A percentile compares a stretch with the other conserved stretches of the same genome.
Conservation (phyloP, 257 asterid genomes). For the Petunia secreta region DNA sequence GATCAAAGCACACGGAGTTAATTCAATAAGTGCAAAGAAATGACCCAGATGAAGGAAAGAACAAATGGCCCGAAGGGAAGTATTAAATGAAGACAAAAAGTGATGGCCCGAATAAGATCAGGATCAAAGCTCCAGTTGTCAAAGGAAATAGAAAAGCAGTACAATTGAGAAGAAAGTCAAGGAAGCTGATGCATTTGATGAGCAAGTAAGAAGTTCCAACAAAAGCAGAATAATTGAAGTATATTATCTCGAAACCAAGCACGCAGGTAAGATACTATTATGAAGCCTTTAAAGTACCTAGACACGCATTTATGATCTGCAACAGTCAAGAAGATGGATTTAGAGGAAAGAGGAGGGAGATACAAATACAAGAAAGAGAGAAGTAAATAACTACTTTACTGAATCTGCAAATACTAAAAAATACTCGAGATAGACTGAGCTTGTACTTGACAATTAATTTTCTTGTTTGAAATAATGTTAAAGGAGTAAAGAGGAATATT, state of each 20-base stretch:
- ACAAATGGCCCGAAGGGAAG: neutral
- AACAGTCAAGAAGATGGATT: neutral
- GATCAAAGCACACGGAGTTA: neutral
- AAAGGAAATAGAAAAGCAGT: neutral
- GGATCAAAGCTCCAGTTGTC: neutral
- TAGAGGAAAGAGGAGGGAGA: neutral
- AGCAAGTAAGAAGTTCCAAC: neutral
- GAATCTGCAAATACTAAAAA: neutral
- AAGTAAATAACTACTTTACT: neutral
- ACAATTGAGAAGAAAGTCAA: neutral
- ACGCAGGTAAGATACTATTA: neutral
- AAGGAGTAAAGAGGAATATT: neutral
- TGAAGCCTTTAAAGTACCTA: neutral
- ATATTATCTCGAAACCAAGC: neutral
- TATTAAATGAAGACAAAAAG: neutral
- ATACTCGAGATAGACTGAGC: neutral
- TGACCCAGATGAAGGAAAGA: no score
- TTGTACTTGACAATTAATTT: neutral
- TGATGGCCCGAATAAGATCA: neutral
- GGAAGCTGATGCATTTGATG: neutral
- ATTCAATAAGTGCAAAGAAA: neutral
- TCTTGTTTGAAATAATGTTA: neutral
- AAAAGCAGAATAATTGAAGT: constrained; percentile 15
- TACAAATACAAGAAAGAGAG: neutral
- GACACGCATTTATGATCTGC: neutral